These are phyloP conservation scores for Hypholoma sublateritium DNA, from an alignment of 768 basidiomycete species.

Conservation along the genomic window DNA sequence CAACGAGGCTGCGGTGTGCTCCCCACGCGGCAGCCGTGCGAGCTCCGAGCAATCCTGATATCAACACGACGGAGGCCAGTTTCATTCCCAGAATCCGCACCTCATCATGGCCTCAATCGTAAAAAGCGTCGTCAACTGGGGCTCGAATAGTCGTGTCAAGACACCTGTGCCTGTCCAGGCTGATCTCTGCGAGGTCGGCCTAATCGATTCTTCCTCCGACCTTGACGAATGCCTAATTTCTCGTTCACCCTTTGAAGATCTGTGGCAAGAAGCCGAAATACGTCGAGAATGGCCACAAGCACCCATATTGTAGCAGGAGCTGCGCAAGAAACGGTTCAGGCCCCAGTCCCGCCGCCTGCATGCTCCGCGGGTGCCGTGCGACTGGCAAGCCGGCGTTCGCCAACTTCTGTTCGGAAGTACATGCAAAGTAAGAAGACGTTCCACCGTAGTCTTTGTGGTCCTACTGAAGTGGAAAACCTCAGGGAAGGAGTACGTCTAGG, in stretches of 20 bases:
- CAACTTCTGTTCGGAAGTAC: slow-evolving; percentile 59
- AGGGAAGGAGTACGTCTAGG: slow-evolving; percentile 55
- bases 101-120: slow-evolving; percentile 41
- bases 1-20: slow-evolving; percentile 39
- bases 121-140: slow-evolving; percentile 42
- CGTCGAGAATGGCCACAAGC: slow-evolving; percentile 56
- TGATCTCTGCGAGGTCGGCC: slow-evolving; percentile 47
- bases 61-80: slow-evolving; percentile 17
- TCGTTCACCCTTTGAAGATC: slow-evolving; percentile 33
- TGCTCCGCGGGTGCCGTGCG: slow-evolving; percentile 51
- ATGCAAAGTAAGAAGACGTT: slow-evolving; percentile 46
- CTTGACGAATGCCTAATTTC: slow-evolving; percentile 9
- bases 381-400: slow-evolving; percentile 48
- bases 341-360: slow-evolving; percentile 39
- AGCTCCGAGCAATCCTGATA: slow-evolving; percentile 25
- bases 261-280: slow-evolving; percentile 64
- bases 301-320: slow-evolving; percentile 61
- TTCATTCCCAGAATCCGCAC: slow-evolving; percentile 21
- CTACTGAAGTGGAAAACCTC: not conserved
- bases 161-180: slow-evolving; percentile 23
- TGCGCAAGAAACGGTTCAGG: slow-evolving; percentile 52
- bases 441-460: not conserved
- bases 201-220: slow-evolving; percentile 3
- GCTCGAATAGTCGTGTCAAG: slow-evolving; percentile 28
- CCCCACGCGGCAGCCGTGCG: slow-evolving; percentile 28